Conservation (phyloP, 108 stramenopile genomes). For the Conticribra weissflogii region DNA sequence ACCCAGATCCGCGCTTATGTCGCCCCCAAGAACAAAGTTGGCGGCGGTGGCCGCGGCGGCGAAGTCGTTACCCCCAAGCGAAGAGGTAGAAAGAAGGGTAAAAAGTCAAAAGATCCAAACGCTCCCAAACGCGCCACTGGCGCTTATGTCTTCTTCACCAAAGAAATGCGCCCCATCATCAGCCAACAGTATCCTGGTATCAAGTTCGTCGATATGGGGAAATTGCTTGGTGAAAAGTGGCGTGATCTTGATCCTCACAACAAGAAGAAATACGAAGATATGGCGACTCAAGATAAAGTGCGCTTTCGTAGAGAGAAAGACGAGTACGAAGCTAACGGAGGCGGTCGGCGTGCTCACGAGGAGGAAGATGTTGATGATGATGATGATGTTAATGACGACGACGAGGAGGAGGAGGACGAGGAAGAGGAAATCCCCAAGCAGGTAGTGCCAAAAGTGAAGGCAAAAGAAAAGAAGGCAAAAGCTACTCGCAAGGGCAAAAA, state of each 20-base stretch:
- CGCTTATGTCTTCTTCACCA: constrained; percentile 75
- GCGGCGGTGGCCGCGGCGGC: neutral
- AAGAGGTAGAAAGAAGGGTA: constrained; percentile 52
- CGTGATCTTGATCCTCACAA: constrained; percentile 69
- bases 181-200: constrained; percentile 74
- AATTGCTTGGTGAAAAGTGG: constrained; percentile 85
- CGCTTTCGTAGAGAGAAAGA: constrained; percentile 80
- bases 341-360: neutral
- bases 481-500: too few species aligned
- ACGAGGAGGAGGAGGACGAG: too few species aligned
- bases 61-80: neutral
- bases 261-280: constrained; percentile 77
- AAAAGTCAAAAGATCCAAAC: constrained; percentile 60
- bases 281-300: constrained; percentile 77
- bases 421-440: too few species aligned
- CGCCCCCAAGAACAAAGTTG: too few species aligned
- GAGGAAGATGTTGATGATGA: too few species aligned
- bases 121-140: constrained; percentile 70
- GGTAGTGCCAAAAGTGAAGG: too few species aligned
- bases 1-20: neutral
- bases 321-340: constrained; percentile 41
- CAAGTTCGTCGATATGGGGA: constrained; percentile 86
- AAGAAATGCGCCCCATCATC: constrained; percentile 72
- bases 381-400: too few species aligned
- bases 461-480: too few species aligned